Evolutionary conservation across 2,329 filamentous ascomycete genomes (phyloP), one percentile per base, ranked within the genome.

Genomic region (Hortaea sp.): DNA sequence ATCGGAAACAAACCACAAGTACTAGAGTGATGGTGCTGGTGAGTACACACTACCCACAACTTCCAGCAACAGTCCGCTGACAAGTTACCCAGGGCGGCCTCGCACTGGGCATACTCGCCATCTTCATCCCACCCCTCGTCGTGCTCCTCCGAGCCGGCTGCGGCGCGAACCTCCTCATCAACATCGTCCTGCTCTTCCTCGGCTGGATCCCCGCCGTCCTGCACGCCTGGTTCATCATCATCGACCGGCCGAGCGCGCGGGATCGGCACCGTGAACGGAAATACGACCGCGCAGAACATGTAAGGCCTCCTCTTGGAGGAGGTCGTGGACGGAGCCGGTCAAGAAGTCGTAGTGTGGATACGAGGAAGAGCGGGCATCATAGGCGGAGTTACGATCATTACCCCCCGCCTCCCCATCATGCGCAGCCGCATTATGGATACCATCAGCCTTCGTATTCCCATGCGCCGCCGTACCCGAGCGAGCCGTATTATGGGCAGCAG

Each of bases 81-180:
- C 20, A 20, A 20, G 20, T 20, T 20, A 20, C 20, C 20, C 20
- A 49, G 47, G 49, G 49, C 29, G 43, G 49, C n/a, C 35, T 52
- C 27, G 31, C 34, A n/a, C 43, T 52, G 27, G 53, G 37, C 28
- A 29, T 94, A 68, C 76, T 94, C 70, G 88, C 88, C 73, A 74
- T 94, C 74, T 75, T 94, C 71, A 79, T 94, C 56, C 88, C 88
- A 45, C 88, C 88, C 64, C 71, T 94, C 41, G 86, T 87, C 71
- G 88, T 94, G 65, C 88, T 94, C 76, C 81, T 94, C 55, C 87
- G 94, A 78, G 79, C 82, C 55, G 88, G 88, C 61, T 94, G 88
- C 71, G 82, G 81, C 64, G 78, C 80, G 57, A 84, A 92, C 65
- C 74, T 94, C 61, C 73, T 89, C 69, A 89, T 94, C 77, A 94